Conservation (phyloP, 768 basidiomycete genomes). For the Tulasnella sp. region DNA sequence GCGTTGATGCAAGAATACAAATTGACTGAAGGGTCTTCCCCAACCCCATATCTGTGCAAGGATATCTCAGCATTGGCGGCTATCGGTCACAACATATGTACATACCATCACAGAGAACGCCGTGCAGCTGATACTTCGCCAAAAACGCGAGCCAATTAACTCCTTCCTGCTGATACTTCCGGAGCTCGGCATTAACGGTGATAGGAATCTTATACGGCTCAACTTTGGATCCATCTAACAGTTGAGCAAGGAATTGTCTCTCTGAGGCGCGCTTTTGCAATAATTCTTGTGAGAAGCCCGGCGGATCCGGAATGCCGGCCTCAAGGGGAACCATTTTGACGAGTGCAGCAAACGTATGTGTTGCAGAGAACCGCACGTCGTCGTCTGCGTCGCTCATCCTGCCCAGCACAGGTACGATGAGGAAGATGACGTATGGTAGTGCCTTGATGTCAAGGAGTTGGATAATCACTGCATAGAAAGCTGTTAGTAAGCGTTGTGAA, state of each 20-base stretch:
- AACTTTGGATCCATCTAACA: conserved; percentile 91
- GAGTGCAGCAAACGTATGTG: conserved; percentile 93
- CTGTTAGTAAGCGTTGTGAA: not conserved
- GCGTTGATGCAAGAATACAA: conserved; percentile 90
- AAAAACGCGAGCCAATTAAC: conserved; percentile 99
- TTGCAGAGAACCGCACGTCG: conserved; percentile 82
- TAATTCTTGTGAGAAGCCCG: conserved; percentile 79
- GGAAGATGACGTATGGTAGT: conserved; percentile 90
- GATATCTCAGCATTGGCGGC: conserved; percentile 12
- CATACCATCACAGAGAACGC: conserved; percentile 93
- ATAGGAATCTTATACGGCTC: conserved; percentile 82
- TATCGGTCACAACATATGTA: conserved; percentile 2
- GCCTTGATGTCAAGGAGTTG: conserved; percentile 87
- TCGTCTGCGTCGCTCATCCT: conserved; percentile 95
- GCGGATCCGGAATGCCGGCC: conserved; percentile 96
- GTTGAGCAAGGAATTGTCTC: conserved; percentile 81
- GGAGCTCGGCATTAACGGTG: conserved; percentile 81
- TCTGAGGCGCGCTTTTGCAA: conserved; percentile 77
- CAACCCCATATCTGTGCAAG: conserved; percentile 81
- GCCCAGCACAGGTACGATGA: conserved; percentile 91
- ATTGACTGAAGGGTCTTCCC: conserved; percentile 98
- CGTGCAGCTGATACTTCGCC: conserved; percentile 94
- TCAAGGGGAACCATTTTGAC: conserved; percentile 99
- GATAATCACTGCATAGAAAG: conserved; percentile 57
- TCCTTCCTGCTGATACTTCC: conserved; percentile 96